Evolutionary conservation across 2,329 filamentous ascomycete species (phyloP).

Genomic region (Dactylellina sp.): DNA sequence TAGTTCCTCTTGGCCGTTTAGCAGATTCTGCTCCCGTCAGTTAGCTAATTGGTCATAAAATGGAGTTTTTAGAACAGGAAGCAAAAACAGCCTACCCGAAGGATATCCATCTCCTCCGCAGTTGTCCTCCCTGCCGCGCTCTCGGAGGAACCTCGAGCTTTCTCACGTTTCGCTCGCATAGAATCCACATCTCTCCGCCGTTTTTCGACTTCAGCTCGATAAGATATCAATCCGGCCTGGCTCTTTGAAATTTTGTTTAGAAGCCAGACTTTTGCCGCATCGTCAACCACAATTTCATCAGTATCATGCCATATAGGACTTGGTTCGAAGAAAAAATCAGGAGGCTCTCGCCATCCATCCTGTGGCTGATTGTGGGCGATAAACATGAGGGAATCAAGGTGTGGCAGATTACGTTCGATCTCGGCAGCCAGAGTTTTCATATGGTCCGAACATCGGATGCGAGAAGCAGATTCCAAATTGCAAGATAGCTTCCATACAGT

Average conservation of each 20-base stretch:
- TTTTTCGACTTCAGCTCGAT: constrained; percentile 84
- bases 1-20: constrained; percentile 72
- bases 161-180: constrained; percentile 86
- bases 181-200: constrained; percentile 81
- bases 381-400: constrained; percentile 98
- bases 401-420: constrained; percentile 86
- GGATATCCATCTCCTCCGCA: constrained; percentile 59
- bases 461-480: constrained; percentile 80
- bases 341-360: constrained; percentile 81
- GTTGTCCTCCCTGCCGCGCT: constrained; percentile 76
- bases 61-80: neutral
- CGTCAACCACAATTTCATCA: constrained; percentile 84
- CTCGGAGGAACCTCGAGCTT: constrained; percentile 69
- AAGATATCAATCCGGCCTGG: constrained; percentile 82
- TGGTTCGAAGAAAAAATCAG: constrained; percentile 87
- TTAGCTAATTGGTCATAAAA: neutral
- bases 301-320: constrained; percentile 98
- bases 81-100: constrained; percentile 54
- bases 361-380: constrained; percentile 81
- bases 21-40: constrained; percentile 56
- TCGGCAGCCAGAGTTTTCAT: constrained; percentile 80
- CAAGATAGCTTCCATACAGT: constrained; percentile 84
- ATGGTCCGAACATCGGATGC: constrained; percentile 78
- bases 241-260: constrained; percentile 93
- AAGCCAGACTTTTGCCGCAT: constrained; percentile 86